A percentile compares a stretch with the other conserved stretches of the same genome.
phyloP scores from a whole-genome alignment of 495 filamentous ascomycete species.

The Cercophora samala region DNA sequence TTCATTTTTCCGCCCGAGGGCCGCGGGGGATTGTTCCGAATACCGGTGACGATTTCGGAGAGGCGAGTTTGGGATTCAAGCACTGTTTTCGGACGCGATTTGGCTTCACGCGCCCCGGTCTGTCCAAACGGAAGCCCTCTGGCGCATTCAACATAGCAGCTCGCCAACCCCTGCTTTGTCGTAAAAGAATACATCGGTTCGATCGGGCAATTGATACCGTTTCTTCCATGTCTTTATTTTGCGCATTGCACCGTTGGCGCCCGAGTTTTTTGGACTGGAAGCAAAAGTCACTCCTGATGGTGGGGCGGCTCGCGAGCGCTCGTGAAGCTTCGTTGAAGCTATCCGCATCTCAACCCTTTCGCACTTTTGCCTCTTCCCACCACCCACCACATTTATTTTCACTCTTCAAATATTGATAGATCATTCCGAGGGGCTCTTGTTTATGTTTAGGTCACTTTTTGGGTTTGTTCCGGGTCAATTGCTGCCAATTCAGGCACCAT shows the following conservation, averaged over 20 bases:
- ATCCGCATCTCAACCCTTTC: slow-evolving; percentile 35
- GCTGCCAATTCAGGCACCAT: slow-evolving; percentile 9
- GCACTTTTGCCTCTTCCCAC: slow-evolving; percentile 15
- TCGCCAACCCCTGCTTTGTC: slow-evolving; percentile 35
- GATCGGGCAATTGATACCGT: slow-evolving; percentile 28
- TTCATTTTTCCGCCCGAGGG: slow-evolving; percentile 19
- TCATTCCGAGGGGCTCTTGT: slow-evolving; percentile 4
- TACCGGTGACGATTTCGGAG: neutral
- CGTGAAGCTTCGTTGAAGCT: slow-evolving; percentile 36
- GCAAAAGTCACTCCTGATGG: slow-evolving; percentile 30
- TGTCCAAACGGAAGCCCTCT: slow-evolving; percentile 17
- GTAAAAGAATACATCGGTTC: slow-evolving; percentile 14
- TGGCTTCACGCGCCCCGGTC: slow-evolving; percentile 23
- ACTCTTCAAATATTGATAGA: slow-evolving; percentile 2
- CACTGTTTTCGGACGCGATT: slow-evolving; percentile 29
- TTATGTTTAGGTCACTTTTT: slow-evolving; percentile 4
- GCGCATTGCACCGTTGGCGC: neutral
- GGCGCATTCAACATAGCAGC: slow-evolving; percentile 36
- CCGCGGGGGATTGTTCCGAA: slow-evolving; percentile 7
- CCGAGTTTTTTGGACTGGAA: slow-evolving; percentile 5
- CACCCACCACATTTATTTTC: slow-evolving; percentile 1
- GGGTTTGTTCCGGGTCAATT: neutral
- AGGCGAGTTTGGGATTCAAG: slow-evolving; percentile 13
- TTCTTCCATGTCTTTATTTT: slow-evolving; percentile 21
- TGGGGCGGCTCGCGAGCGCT: slow-evolving; percentile 5